Base-by-base conservation (phyloP, 805 yeast species). In the Saturnispora gosingensis region DNA sequence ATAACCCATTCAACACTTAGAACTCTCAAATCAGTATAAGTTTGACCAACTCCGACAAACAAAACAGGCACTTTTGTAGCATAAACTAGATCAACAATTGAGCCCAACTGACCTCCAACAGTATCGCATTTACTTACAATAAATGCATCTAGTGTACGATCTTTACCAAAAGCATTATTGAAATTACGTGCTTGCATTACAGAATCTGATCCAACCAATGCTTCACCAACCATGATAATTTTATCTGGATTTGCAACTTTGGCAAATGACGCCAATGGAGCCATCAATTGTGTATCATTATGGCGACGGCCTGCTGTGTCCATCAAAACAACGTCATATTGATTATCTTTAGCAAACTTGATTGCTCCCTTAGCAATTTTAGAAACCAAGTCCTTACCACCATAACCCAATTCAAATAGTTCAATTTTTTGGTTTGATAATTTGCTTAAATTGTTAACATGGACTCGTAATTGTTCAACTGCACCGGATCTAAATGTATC, bases 251-350 rank as follows among this genome's bases (percentile, higher is more conserved):
- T 77, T 2, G 98, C 98, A 47, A 95, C 90, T 61, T 86, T 88
- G 16, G 97, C 98, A 67, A 91, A 91, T 51, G 91, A 88, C 59
- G 89, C 95, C 57, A 91, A 71, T 7, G 97, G 96, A 0, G 97
- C 91, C 99, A 91, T 91, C 56, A 91, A 74, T 53, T 91, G 82
- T 16, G 93, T 85, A 66, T 93, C 97, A 58, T 91, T 88, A 64
- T 93, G 99, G 51, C 98, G 82, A 71, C 99, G 80, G 43, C 99
- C 99, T 0, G 99, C 99, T 4, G 99, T 91, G 67, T 91, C 99
- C 75, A 91, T 86, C 56, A 91, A 73, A 5, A 91, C 95, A 30
- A 93, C 82, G 64, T 91, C 97, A 62, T 78, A 91, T 5, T 73
- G 69, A 46, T 86, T 74, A 52, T 77, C 78, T 34, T 74, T 71